Base-by-base conservation (phyloP, 495 filamentous ascomycete species). In the Articulospora tetracladia region DNA sequence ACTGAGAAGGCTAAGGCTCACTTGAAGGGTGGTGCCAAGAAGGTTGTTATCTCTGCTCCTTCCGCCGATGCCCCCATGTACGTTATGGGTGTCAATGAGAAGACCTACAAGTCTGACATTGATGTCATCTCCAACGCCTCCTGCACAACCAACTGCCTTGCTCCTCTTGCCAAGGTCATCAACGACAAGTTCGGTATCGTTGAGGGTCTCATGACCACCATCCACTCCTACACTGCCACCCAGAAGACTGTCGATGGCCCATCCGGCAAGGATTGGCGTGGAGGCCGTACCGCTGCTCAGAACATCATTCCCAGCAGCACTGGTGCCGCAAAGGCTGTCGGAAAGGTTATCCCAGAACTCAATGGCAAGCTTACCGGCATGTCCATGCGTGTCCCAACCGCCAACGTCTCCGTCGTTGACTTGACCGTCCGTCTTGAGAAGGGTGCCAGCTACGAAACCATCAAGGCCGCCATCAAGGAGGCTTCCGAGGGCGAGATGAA, bases 221-320 rank as follows among this genome's bases (percentile, higher is more conserved):
- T 98, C 77, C 94, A 98, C 88, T 97, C 94, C 70, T 98, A 98
- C 90, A 98, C 94, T 68, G 95, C 94, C 69, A 98, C 94, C 74
- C 94, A 98, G 83, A 98, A 98, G 89, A 96, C 93, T 64, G 94
- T 98, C 68, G 94, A 98, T 70, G 95, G 92, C 70, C 94, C 94
- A 66, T 98, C 94, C 49, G 79, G 80, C 75, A 98, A 98, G 91
- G 94, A 98, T 84, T 98, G 94, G 94, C 87, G 94, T 79, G 94
- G 94, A 83, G 94, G 94, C 70, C 94, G 94, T 79, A 91, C 90
- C 69, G 94, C 95, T 78, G 95, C 94, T 68, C 89, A 96, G 84
- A 98, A 98, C 87, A 98, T 98, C 85, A 98, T 98, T 72, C 94
- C 94, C 75, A 91, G 86, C 86, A 96, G 92, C 85, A 98, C 94